Evolutionary conservation across 2,329 filamentous ascomycete genomes (phyloP).

Genomic region (Colletotrichum sp.): DNA sequence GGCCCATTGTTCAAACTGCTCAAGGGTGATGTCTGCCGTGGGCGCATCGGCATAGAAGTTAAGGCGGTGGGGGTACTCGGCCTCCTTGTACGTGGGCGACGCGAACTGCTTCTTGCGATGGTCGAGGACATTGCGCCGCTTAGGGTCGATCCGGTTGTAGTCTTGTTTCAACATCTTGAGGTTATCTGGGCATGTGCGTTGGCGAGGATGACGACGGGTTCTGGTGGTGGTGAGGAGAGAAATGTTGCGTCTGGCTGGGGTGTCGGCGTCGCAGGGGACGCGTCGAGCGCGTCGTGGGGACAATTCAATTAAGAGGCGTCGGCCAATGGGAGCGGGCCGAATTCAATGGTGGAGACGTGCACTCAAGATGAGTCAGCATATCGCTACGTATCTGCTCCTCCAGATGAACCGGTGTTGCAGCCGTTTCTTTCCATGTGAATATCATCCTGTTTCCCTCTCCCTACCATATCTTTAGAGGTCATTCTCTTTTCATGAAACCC

Average conservation of each 20-base stretch:
- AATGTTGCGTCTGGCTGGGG: background rate
- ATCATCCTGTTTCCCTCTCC: background rate
- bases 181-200: background rate
- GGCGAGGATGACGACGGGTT: background rate
- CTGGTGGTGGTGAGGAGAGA: background rate
- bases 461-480: background rate
- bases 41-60: slow-evolving; percentile 92
- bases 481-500: background rate
- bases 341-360: background rate
- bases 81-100: slow-evolving; percentile 74
- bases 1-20: slow-evolving; percentile 99
- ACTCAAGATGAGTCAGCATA: background rate
- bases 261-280: background rate
- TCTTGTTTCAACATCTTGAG: slow-evolving; percentile 53
- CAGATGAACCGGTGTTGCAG: background rate
- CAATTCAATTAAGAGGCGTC: slow-evolving; percentile 1
- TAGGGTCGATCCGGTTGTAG: slow-evolving; percentile 64
- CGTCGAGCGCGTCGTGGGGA: slow-evolving; percentile 12
- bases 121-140: slow-evolving; percentile 78
- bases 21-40: slow-evolving; percentile 91
- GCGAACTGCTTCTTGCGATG: slow-evolving; percentile 88
- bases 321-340: background rate
- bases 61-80: slow-evolving; percentile 82
- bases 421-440: background rate
- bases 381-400: background rate